These are phyloP conservation scores for Poronia punctata DNA, from an alignment of 495 filamentous ascomycete genomes.

Conservation along the genomic window DNA sequence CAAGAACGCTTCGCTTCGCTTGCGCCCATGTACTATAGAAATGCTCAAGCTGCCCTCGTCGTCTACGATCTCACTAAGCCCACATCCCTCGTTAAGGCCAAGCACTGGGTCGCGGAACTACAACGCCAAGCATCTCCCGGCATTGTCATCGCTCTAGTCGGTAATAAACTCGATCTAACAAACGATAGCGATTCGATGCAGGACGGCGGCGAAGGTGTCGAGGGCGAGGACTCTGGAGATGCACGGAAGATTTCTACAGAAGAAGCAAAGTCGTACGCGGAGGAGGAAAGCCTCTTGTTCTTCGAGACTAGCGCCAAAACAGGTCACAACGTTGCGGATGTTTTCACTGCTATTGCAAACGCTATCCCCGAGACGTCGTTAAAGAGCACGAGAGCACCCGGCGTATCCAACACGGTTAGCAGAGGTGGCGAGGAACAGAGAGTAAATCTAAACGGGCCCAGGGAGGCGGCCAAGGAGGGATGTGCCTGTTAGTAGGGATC, in stretches of 20 bases:
- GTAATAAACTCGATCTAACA: constrained; percentile 91
- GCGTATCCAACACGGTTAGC: constrained; percentile 48
- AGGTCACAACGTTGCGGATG: constrained; percentile 84
- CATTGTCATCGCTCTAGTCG: constrained; percentile 95
- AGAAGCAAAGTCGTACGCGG: constrained; percentile 88
- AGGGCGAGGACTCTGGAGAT: constrained; percentile 62
- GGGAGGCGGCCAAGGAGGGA: constrained; percentile 70
- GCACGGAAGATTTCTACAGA: constrained; percentile 78
- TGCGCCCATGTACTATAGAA: constrained; percentile 99
- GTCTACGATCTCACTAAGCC: constrained; percentile 99
- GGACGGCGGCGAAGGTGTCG: constrained; percentile 34
- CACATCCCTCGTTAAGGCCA: constrained; percentile 88
- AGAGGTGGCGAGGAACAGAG: constrained; percentile 55
- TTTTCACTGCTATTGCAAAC: constrained; percentile 97
- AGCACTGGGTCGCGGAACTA: constrained; percentile 97
- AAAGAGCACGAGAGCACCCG: constrained; percentile 71
- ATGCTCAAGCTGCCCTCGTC: constrained; percentile 95
- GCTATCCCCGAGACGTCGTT: constrained; percentile 92
- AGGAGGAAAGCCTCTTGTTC: constrained; percentile 88
- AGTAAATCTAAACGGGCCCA: constrained; percentile 60
- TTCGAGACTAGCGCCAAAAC: constrained; percentile 98
- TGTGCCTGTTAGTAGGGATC: constrained; percentile 67
- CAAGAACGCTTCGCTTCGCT: constrained; percentile 97
- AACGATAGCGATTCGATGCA: constrained; percentile 45
- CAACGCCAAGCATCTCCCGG: constrained; percentile 96